A percentile compares a stretch with the other conserved stretches of the same genome.
phyloP scores from a whole-genome alignment of 176 grass and related monocot genomes.

The Avena sativa region DNA sequence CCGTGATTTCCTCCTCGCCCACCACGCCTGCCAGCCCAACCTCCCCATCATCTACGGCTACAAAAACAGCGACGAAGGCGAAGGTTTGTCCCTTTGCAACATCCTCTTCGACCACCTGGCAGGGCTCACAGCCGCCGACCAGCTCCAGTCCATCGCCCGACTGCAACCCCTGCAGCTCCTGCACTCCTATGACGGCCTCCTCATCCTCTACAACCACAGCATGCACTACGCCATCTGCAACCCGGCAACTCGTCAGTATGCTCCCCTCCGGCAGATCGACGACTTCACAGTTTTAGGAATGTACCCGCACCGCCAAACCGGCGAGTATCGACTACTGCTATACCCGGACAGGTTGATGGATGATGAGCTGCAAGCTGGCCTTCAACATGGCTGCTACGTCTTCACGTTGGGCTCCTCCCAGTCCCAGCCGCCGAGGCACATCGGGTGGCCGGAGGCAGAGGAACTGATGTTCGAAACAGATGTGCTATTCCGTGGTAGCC shows the following conservation, averaged over 20 bases:
- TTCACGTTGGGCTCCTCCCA: not conserved
- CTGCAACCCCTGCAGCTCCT: not conserved
- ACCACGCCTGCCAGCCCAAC: not conserved
- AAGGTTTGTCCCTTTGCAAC: not conserved
- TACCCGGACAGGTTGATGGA: too few relatives aligned
- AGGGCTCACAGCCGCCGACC: not conserved
- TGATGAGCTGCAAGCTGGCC: too few relatives aligned
- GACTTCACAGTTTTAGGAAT: not conserved
- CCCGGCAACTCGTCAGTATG: not conserved
- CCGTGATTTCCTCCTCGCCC: not conserved
- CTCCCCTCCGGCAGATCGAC: not conserved
- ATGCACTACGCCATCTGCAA: not conserved
- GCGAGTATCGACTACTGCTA: not conserved
- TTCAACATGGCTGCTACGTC: too few relatives aligned
- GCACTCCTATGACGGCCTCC: not conserved
- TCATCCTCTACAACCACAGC: not conserved
- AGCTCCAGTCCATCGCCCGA: not conserved
- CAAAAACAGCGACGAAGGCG: too few relatives aligned
- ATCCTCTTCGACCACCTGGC: not conserved
- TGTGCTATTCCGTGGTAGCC: not conserved
- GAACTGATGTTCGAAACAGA: not conserved
- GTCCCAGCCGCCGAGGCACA: not conserved
- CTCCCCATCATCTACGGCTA: not conserved
- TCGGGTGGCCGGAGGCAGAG: not conserved
- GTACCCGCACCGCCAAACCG: not conserved